Evolutionary conservation across 345 rosid species (phyloP).

Genomic region (Excoecaria agallocha): DNA sequence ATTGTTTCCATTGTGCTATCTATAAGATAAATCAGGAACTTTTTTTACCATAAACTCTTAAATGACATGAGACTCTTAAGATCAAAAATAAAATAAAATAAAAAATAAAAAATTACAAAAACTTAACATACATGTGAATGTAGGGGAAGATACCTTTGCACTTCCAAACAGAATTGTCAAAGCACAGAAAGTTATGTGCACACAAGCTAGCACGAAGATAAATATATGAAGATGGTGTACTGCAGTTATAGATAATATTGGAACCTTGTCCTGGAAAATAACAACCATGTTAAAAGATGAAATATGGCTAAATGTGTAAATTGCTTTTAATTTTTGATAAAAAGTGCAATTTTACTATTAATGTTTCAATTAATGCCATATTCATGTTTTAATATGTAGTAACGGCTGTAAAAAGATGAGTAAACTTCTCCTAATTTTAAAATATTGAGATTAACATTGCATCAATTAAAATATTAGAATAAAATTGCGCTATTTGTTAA

Average conservation of each 20-base stretch:
- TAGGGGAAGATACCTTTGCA: constrained; percentile 41
- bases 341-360: too few relatives aligned
- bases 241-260: constrained; percentile 59
- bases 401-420: too few relatives aligned
- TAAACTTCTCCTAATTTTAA: too few relatives aligned
- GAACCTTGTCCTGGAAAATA: constrained; percentile 55
- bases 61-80: too few relatives aligned
- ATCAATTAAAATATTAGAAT: too few relatives aligned
- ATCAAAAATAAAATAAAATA: neutral
- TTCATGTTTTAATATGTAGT: too few relatives aligned
- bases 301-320: too few relatives aligned
- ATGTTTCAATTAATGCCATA: too few relatives aligned
- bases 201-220: constrained; percentile 73
- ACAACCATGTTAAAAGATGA: neutral
- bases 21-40: constrained; percentile 19
- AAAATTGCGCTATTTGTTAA: too few relatives aligned
- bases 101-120: neutral
- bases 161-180: constrained; percentile 76
- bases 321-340: too few relatives aligned
- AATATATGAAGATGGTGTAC: constrained; percentile 83
- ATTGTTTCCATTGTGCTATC: constrained; percentile 79
- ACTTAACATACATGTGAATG: neutral
- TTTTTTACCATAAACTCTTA: too few relatives aligned
- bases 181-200: constrained; percentile 66
- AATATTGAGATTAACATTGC: too few relatives aligned